These are phyloP conservation scores for Phytopythium mirpurense DNA, from an alignment of 352 stramenopile genomes.

Conservation along the genomic window DNA sequence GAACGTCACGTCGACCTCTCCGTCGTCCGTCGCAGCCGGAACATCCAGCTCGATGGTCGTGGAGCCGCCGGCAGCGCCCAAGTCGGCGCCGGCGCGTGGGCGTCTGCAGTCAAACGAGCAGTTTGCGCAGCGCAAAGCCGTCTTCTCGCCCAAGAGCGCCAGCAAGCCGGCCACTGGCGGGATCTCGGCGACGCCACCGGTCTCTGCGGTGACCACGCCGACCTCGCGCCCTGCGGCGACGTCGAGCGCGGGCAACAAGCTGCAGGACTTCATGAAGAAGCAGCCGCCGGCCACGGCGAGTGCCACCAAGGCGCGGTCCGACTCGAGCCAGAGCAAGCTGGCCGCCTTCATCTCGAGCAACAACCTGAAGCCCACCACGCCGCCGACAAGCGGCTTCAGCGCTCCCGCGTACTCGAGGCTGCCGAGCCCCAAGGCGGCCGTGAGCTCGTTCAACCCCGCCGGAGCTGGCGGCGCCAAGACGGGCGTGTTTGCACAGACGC, in stretches of 20 bases:
- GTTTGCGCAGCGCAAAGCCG: constrained; percentile 59
- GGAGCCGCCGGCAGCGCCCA: constrained; percentile 17
- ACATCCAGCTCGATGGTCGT: no score
- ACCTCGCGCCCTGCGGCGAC: constrained; percentile 13
- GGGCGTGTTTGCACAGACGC: constrained; percentile 9
- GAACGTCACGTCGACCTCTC: constrained; percentile 27
- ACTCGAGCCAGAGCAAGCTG: constrained; percentile 67
- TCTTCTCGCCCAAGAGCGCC: constrained; percentile 42
- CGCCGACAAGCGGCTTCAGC: constrained; percentile 14
- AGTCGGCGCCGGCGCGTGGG: constrained; percentile 21
- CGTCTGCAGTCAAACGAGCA: constrained; percentile 29
- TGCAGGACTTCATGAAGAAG: constrained; percentile 77
- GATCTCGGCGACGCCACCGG: constrained; percentile 3
- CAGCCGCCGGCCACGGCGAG: constrained; percentile 30
- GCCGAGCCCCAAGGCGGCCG: constrained; percentile 17
- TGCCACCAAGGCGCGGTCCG: constrained; percentile 38
- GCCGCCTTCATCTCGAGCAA: constrained; percentile 70
- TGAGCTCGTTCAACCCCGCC: constrained; percentile 28
- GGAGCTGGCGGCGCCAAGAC: not conserved
- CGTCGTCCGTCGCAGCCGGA: constrained; percentile 6
- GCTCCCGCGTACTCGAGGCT: constrained; percentile 7
- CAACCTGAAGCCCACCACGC: constrained; percentile 30
- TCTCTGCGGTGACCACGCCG: constrained; percentile 9
- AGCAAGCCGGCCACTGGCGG: constrained; percentile 15
- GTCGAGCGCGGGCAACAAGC: constrained; percentile 42